Evolutionary conservation across 306 rosid genomes (phyloP).

Genomic region (Cicer pinnatifidum): DNA sequence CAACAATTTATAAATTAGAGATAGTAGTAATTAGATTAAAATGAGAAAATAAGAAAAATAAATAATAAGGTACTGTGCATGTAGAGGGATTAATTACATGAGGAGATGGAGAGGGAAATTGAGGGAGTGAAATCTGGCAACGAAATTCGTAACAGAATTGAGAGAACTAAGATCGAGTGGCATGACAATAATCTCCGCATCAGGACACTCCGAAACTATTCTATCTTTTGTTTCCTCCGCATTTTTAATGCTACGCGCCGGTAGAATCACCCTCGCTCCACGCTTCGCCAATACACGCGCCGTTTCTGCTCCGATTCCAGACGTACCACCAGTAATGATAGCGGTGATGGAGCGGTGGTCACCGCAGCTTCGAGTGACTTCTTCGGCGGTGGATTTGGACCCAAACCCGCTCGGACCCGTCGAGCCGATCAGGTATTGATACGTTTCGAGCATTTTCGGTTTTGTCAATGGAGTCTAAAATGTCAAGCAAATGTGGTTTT

Average conservation of each 20-base stretch:
- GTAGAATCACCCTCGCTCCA: conserved; percentile 78
- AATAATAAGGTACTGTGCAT: not conserved
- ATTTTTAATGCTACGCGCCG: conserved; percentile 71
- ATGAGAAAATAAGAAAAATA: not conserved
- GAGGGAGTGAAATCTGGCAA: conserved; percentile 59
- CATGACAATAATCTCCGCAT: conserved; percentile 62
- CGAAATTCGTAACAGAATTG: conserved; percentile 65
- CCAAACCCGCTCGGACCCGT: conserved; percentile 82
- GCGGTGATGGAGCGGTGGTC: conserved; percentile 74
- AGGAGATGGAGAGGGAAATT: conserved; percentile 78
- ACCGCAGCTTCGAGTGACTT: conserved; percentile 54
- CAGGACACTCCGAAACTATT: conserved; percentile 63
- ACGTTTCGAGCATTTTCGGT: conserved; percentile 57
- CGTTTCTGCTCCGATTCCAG: conserved; percentile 94
- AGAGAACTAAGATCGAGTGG: conserved; percentile 87
- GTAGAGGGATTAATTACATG: conserved; percentile 49
- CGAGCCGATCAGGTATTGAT: conserved; percentile 76
- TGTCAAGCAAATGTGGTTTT: not conserved
- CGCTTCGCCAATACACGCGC: conserved; percentile 83
- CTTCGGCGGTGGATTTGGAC: conserved; percentile 82
- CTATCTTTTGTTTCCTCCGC: conserved; percentile 76
- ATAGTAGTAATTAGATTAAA: not conserved
- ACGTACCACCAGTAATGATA: conserved; percentile 89
- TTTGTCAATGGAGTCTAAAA: not conserved
- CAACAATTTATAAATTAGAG: not conserved